These are phyloP conservation scores for Cladophialophora exuberans DNA, from an alignment of 2,329 filamentous ascomycete species.

Conservation along the genomic window DNA sequence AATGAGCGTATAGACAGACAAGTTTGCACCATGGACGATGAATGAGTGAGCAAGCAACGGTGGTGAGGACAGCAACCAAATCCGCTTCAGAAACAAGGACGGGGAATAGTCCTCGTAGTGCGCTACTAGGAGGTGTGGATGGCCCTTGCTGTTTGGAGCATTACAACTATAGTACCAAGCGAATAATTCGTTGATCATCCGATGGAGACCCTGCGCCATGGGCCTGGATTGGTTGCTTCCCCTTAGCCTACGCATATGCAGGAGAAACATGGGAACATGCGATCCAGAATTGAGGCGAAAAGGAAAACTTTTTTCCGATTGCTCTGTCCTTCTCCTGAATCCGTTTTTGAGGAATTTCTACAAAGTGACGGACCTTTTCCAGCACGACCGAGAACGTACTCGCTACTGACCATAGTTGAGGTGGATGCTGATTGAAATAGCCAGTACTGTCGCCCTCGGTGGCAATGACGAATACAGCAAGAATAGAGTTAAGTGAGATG, in stretches of 20 bases:
- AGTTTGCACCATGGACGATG: no score
- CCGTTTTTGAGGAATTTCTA: no score
- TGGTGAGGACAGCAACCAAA: background rate
- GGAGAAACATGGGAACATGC: conserved; percentile 16
- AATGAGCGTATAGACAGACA: conserved; percentile 6
- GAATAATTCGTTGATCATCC: conserved; percentile 8
- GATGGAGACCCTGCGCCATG: conserved; percentile 5
- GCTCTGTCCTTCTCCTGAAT: conserved; percentile 7
- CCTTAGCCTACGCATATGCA: conserved; percentile 5
- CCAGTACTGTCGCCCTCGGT: no score
- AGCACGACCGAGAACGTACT: no score
- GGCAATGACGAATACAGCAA: no score
- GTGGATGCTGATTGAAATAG: background rate
- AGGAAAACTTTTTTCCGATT: background rate
- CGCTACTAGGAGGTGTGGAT: background rate
- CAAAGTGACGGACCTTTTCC: no score
- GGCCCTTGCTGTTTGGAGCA: background rate
- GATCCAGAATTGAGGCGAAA: conserved; percentile 7
- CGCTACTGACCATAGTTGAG: background rate
- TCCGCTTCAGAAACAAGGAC: background rate
- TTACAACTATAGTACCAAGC: background rate
- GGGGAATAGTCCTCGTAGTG: background rate
- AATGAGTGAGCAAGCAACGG: conserved; percentile 7
- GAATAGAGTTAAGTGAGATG: no score
- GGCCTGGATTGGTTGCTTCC: conserved; percentile 6